Conservation (phyloP, 345 rosid genomes). For the Pistacia integerrima region DNA sequence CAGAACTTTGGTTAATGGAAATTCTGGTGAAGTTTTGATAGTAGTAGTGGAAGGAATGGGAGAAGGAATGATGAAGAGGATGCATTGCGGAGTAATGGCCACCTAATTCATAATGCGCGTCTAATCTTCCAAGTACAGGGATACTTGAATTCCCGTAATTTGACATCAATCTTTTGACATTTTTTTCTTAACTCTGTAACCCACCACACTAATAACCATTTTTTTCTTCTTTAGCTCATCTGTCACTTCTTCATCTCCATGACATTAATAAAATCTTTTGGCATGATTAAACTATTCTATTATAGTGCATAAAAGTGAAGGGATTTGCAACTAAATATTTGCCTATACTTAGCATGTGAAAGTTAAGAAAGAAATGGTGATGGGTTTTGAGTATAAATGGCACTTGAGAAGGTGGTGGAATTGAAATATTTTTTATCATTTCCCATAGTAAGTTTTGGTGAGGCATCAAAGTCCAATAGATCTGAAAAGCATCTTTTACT, state of each 20-base stretch:
- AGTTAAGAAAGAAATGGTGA: neutral
- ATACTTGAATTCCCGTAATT: neutral
- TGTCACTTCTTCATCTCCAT: neutral
- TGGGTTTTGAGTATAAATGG: neutral
- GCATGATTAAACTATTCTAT: too few relatives aligned
- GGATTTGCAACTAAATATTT: neutral
- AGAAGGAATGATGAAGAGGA: neutral
- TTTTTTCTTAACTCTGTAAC: neutral
- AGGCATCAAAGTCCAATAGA: conserved; percentile 1
- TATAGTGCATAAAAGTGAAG: too few relatives aligned
- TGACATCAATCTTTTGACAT: neutral
- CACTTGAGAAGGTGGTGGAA: neutral
- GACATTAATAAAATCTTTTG: too few relatives aligned
- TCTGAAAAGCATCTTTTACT: conserved; percentile 23
- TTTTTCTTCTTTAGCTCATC: neutral
- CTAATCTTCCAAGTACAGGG: neutral
- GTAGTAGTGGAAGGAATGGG: neutral
- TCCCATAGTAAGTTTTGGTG: neutral
- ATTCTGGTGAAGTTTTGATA: neutral
- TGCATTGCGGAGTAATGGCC: conserved; percentile 2
- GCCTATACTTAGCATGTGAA: too few relatives aligned
- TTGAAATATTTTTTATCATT: neutral
- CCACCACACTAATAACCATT: conserved; percentile 3
- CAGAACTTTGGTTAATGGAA: too few relatives aligned
- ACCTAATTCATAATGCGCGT: conserved; percentile 11